phyloP scores from a whole-genome alignment of 306 rosid genomes.

The Cucurbita maxima region DNA sequence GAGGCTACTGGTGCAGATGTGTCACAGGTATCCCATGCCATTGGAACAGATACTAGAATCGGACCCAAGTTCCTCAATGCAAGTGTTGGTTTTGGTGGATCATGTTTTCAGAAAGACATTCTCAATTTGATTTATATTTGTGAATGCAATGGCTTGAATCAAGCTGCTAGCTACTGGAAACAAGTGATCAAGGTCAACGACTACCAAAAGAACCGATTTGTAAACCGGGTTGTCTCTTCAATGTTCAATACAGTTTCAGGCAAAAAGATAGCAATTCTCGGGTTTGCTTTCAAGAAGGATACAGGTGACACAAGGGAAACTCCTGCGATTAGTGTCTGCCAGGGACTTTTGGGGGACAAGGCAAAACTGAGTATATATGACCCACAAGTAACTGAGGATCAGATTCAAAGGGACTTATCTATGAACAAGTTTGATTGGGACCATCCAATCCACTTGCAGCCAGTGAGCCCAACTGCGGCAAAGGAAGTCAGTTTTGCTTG shows the following conservation, averaged over 20 bases:
- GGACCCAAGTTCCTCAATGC: constrained; percentile 58
- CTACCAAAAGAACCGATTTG: constrained; percentile 68
- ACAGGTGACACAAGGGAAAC: constrained; percentile 77
- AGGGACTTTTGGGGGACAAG: constrained; percentile 53
- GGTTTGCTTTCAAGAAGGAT: constrained; percentile 76
- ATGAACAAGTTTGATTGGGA: constrained; percentile 42
- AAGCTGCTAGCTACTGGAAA: constrained; percentile 71
- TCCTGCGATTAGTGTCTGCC: constrained; percentile 77
- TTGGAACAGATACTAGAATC: constrained; percentile 55
- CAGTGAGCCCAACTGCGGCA: constrained; percentile 16
- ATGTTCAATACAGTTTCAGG: constrained; percentile 80
- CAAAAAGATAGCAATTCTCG: constrained; percentile 60
- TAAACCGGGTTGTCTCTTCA: constrained; percentile 51
- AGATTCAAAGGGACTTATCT: constrained; percentile 48
- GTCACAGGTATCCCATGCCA: constrained; percentile 49
- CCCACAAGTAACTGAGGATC: constrained; percentile 43
- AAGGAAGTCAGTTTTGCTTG: constrained; percentile 34
- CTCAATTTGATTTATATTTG: constrained; percentile 70
- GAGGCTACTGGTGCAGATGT: constrained; percentile 83
- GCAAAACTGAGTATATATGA: constrained; percentile 60
- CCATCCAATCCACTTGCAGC: constrained; percentile 41
- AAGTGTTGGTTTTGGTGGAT: constrained; percentile 88
- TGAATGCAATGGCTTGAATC: constrained; percentile 61
- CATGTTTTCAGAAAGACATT: constrained; percentile 76
- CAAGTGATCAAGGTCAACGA: constrained; percentile 69